These are phyloP conservation scores for Scenedesmus sp. DNA, from an alignment of 163 green algal genomes.

Conservation along the genomic window DNA sequence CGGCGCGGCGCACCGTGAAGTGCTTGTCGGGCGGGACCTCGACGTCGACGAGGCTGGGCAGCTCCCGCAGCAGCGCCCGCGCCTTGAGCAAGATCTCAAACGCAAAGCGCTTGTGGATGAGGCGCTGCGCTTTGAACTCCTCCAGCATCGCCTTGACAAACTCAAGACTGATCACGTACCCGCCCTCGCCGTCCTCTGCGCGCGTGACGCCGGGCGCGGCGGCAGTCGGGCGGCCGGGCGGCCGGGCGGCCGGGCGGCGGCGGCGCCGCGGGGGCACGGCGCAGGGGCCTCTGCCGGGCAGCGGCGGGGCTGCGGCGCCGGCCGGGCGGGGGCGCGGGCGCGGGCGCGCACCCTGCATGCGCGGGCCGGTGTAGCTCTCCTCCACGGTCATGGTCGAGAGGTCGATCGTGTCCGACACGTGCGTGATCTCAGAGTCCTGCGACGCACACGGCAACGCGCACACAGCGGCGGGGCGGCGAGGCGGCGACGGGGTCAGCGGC, in stretches of 20 bases:
- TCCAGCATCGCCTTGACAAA: constrained; percentile 95
- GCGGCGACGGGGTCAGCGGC: too few species aligned
- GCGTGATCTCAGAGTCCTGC: constrained; percentile 64
- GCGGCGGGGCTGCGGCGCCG: too few species aligned
- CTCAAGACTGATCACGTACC: constrained; percentile 78
- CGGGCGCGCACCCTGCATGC: constrained; percentile 70
- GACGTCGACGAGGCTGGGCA: constrained; percentile 91
- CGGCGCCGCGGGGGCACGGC: background rate
- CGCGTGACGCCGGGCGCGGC: too few species aligned
- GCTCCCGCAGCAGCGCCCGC: constrained; percentile 71
- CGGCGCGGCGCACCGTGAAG: too few species aligned
- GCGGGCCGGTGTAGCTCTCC: constrained; percentile 84
- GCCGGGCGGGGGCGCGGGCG: too few species aligned
- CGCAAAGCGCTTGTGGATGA: constrained; percentile 91
- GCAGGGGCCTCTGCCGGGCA: background rate
- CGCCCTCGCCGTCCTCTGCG: constrained; percentile 62
- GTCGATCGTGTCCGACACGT: constrained; percentile 71
- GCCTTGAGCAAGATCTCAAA: constrained; percentile 91
- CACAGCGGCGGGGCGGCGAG: too few species aligned
- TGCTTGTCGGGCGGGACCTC: constrained; percentile 72
- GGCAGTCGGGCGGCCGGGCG: too few species aligned
- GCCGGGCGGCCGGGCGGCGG: too few species aligned
- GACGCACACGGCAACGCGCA: too few species aligned
- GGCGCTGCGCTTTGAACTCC: constrained; percentile 87
- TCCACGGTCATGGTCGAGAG: constrained; percentile 84